Evolutionary conservation across 2,329 filamentous ascomycete genomes (phyloP), one percentile per base, ranked within the genome.

Genomic region (Aaosphaeria arxii): DNA sequence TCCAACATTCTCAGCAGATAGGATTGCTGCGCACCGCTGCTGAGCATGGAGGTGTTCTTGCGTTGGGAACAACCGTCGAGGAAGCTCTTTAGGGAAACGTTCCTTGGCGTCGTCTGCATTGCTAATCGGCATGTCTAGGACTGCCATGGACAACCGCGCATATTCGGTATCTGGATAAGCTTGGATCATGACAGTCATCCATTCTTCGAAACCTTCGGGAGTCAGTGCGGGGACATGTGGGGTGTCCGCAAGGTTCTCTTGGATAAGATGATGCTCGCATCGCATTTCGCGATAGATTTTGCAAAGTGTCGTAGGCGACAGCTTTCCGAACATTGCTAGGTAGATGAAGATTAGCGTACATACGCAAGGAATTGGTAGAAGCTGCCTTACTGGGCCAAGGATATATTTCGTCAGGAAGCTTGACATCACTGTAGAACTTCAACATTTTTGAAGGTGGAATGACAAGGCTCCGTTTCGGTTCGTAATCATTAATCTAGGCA

Each of bases 131-230:
- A 91, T 82, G 40, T 85, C 79, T 4, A 83, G 68, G 4, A 91
- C 81, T 24, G 89, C 82, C 48, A 80, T 83, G 40, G 83, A 77
- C 4, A 96, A 74, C 7, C 91, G 82, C 39, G 80, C 77, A 49
- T 84, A 86, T 67, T 95, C 90, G 42, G 82, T 78, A 38, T 90
- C 84, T 0, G 91, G 91, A 54, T 90, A 84, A 1, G 89, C 87
- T 54, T 84, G 81, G 35, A 92, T 86, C 66, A 89, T 80, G 36
- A 82, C 76, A 1, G 82, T 85, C 74, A 88, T 84, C 85, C 89
- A 95, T 13, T 63, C 59, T 39, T 75, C 63, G 47, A 78, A 78
- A 6, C 76, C 76, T 17, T 63, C 48, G 6, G 76, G 74, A 4
- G 76, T 78, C 35, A 78, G 58, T 5, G 68, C 74, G 5, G 76